Evolutionary conservation across 2,329 filamentous ascomycete species (phyloP).

Genomic region (Cladophialophora yegresii): DNA sequence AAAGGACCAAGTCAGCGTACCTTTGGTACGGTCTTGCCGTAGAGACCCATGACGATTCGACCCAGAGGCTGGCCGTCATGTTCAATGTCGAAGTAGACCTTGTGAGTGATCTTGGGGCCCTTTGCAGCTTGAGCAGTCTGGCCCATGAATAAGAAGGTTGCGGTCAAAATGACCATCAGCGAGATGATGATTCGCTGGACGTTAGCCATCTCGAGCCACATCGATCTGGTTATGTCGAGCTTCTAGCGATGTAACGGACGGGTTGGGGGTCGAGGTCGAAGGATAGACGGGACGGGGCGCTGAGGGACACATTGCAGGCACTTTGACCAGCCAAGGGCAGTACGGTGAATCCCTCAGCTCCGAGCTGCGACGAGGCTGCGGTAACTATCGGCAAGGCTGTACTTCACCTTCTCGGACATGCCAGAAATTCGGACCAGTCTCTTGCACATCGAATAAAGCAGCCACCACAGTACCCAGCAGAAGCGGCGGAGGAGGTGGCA

Average conservation of each 20-base stretch:
- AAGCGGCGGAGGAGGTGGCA: neutral
- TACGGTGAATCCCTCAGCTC: neutral
- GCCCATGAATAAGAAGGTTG: constrained; percentile 73
- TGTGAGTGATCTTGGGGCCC: constrained; percentile 93
- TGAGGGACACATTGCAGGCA: neutral
- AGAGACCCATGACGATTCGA: constrained; percentile 64
- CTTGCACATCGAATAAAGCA: neutral
- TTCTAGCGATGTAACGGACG: neutral
- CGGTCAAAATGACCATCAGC: constrained; percentile 72
- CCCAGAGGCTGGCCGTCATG: constrained; percentile 64
- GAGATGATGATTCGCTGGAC: constrained; percentile 70
- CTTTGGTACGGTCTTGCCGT: constrained; percentile 68
- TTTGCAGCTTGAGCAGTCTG: constrained; percentile 73
- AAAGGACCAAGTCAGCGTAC: constrained; percentile 40
- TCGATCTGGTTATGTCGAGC: constrained; percentile 8
- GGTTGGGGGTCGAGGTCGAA: neutral
- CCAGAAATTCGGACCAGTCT: neutral
- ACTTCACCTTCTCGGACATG: neutral
- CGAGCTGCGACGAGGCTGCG: neutral
- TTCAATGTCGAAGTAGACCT: constrained; percentile 67
- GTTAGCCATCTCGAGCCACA: constrained; percentile 66
- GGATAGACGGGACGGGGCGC: neutral
- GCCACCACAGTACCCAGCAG: neutral
- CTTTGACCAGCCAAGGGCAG: neutral
- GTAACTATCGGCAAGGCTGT: neutral